Percentiles rank a stretch among this genome's conserved stretches.
phyloP scores from a whole-genome alignment of 2,329 filamentous ascomycete genomes.

The Plectosphaerella sp. region DNA sequence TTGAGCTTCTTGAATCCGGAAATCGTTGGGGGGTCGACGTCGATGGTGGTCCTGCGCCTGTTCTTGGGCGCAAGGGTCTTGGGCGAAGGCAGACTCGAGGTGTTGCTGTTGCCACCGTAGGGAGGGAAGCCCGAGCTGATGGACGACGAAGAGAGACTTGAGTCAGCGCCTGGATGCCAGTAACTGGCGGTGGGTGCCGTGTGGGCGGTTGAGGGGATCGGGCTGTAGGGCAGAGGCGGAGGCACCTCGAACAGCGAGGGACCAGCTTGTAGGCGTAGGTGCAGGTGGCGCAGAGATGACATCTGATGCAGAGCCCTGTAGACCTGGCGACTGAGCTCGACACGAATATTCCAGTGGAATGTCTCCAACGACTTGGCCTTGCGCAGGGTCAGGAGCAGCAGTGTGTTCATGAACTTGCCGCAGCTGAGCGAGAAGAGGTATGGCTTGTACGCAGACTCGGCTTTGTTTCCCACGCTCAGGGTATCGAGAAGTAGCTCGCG shows the following conservation, averaged over 20 bases:
- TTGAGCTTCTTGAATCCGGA: constrained; percentile 53
- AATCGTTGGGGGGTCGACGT: constrained; percentile 45
- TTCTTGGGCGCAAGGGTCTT: constrained; percentile 28
- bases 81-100: constrained; percentile 14
- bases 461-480: constrained; percentile 44
- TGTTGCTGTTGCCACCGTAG: background rate
- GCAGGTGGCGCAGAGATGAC: constrained; percentile 44
- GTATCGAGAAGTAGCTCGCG: constrained; percentile 53
- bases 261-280: constrained; percentile 55
- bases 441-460: constrained; percentile 47
- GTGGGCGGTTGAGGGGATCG: constrained; percentile 10
- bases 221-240: constrained; percentile 37
- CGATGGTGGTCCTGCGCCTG: constrained; percentile 25
- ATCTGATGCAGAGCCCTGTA: constrained; percentile 54
- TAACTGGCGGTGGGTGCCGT: constrained; percentile 10
- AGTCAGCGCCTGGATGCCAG: constrained; percentile 5
- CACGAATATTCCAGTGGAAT: constrained; percentile 61
- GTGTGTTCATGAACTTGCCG: constrained; percentile 60
- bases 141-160: constrained; percentile 12
- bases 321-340: constrained; percentile 56
- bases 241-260: constrained; percentile 48
- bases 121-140: constrained; percentile 1
- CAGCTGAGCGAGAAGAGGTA: constrained; percentile 52
- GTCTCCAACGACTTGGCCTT: constrained; percentile 50
- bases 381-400: constrained; percentile 52